phyloP scores from a whole-genome alignment of 345 rosid species.

The Eutrema yunnanense region DNA sequence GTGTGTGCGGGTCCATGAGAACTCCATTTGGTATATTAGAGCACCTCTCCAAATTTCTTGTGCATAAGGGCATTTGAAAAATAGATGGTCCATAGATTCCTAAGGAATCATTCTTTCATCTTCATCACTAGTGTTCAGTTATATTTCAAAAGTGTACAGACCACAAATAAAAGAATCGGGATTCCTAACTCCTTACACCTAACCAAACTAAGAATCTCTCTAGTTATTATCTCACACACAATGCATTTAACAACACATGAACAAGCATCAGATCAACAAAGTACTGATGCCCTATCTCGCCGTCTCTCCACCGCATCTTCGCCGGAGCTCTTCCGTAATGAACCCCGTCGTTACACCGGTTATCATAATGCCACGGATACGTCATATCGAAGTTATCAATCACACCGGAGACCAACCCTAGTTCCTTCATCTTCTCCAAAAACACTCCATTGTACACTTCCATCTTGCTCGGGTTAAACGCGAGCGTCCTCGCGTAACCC shows the following conservation, averaged over 20 bases:
- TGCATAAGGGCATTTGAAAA: too few relatives aligned
- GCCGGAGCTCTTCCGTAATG: conserved; percentile 81
- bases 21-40: too few relatives aligned
- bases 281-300: conserved; percentile 85
- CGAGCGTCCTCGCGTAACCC: conserved; percentile 67
- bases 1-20: too few relatives aligned
- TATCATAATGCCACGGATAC: conserved; percentile 86
- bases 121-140: too few relatives aligned
- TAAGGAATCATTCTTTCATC: too few relatives aligned
- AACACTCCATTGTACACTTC: conserved; percentile 65
- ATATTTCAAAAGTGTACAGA: background rate
- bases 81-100: too few relatives aligned
- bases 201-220: background rate
- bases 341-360: conserved; percentile 82
- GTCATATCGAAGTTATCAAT: conserved; percentile 84
- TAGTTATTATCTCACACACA: conserved; percentile 38
- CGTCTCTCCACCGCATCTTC: conserved; percentile 83
- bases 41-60: too few relatives aligned
- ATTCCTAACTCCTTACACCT: background rate
- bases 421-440: conserved; percentile 55
- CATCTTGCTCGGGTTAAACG: conserved; percentile 83
- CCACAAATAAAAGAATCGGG: conserved; percentile 2
- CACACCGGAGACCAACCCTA: conserved; percentile 52
- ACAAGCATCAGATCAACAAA: conserved; percentile 85
- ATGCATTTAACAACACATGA: conserved; percentile 68